Conservation (phyloP, 2,329 filamentous ascomycete genomes). For the Ophiocordyceps camponoti-floridani region DNA sequence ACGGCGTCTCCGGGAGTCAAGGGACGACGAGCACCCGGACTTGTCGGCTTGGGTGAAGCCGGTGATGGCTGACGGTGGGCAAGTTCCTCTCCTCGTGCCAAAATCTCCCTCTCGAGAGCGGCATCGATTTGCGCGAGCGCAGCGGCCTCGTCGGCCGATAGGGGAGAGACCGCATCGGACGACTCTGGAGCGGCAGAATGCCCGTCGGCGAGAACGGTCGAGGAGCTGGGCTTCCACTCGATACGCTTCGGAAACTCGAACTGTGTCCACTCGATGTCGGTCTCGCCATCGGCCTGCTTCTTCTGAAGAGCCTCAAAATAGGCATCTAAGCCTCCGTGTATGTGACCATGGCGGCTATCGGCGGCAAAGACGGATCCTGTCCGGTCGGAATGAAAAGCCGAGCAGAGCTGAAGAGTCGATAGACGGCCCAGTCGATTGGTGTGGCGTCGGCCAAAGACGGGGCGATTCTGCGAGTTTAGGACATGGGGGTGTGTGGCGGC, state of each 20-base stretch:
- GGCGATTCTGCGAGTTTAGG: conserved; percentile 55
- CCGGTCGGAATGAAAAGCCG: conserved; percentile 53
- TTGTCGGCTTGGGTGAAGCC: conserved; percentile 20
- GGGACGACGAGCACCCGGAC: conserved; percentile 21
- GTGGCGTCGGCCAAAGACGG: conserved; percentile 41
- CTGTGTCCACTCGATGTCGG: conserved; percentile 76
- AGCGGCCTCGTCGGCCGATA: conserved; percentile 31
- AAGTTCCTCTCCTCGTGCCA: conserved; percentile 28
- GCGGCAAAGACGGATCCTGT: conserved; percentile 26
- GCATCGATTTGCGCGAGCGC: conserved; percentile 72
- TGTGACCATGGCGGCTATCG: conserved; percentile 36
- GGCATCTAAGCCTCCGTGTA: conserved; percentile 59
- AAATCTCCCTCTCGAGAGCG: conserved; percentile 63
- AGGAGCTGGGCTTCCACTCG: conserved; percentile 60
- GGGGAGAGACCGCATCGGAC: conserved; percentile 17
- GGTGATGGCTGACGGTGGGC: conserved; percentile 17
- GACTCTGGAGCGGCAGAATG: conserved; percentile 13
- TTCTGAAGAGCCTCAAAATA: conserved; percentile 86
- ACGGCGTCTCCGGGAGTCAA: conserved; percentile 27
- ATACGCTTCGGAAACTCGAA: conserved; percentile 79
- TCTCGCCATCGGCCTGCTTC: conserved; percentile 42
- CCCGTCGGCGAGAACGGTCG: conserved; percentile 40
- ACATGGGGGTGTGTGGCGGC: conserved; percentile 71
- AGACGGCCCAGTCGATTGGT: conserved; percentile 36
- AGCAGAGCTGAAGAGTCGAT: conserved; percentile 45